phyloP scores from a whole-genome alignment of 352 stramenopile species.

The Globisporangium yorkense region DNA sequence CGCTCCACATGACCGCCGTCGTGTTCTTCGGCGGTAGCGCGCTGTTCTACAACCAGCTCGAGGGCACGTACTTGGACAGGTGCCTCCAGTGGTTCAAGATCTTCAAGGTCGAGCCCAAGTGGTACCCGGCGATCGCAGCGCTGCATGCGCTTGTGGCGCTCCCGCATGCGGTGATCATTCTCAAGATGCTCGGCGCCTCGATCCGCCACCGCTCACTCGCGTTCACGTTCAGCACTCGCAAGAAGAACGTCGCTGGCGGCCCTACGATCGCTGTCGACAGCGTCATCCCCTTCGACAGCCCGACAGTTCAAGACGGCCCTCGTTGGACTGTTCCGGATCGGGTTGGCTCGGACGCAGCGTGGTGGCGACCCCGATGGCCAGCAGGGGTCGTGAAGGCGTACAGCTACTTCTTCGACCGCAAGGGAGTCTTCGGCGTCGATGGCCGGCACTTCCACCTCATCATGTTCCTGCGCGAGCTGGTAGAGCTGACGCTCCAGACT shows the following conservation, averaged over 20 bases:
- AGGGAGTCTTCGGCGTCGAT: constrained; percentile 15
- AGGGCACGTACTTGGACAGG: constrained; percentile 4
- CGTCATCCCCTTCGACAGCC: not conserved
- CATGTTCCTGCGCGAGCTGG: constrained; percentile 9
- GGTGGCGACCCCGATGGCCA: not conserved
- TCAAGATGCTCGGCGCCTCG: constrained; percentile 3
- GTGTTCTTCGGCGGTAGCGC: not conserved
- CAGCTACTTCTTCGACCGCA: not conserved
- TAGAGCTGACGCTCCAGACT: constrained; percentile 20
- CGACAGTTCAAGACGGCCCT: not conserved
- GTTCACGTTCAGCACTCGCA: not conserved
- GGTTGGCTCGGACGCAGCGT: not conserved
- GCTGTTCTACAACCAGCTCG: constrained; percentile 8
- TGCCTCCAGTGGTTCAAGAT: constrained; percentile 2
- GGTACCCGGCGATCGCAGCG: not conserved
- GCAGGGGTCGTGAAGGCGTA: not conserved
- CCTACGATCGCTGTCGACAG: not conserved
- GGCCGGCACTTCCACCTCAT: constrained; percentile 13
- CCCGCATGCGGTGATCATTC: constrained; percentile 2
- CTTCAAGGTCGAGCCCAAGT: not conserved
- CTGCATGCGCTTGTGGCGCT: not conserved
- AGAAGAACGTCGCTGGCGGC: no score
- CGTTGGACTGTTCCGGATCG: not conserved
- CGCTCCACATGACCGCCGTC: not conserved
- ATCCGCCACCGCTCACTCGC: not conserved